phyloP scores from a whole-genome alignment of 2,329 filamentous ascomycete species.

The Hypoxylon sp. region DNA sequence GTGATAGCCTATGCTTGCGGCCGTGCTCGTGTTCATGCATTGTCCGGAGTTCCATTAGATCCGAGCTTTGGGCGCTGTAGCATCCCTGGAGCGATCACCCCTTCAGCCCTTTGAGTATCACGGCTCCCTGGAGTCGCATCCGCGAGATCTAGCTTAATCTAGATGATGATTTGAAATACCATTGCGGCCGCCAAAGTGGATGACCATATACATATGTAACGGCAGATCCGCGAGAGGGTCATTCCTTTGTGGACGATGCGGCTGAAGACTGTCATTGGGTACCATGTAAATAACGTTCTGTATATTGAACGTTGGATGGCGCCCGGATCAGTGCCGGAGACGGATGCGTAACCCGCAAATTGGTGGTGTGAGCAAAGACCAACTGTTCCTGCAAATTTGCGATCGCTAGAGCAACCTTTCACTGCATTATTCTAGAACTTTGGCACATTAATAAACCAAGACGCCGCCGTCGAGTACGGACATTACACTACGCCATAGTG shows the following conservation, averaged over 20 bases:
- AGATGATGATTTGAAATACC: constrained; percentile 14
- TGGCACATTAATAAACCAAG: background rate
- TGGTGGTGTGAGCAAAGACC: constrained; percentile 20
- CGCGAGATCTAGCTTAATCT: constrained; percentile 39
- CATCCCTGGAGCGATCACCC: constrained; percentile 42
- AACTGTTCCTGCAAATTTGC: constrained; percentile 34
- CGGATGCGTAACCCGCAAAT: background rate
- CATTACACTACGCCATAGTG: constrained; percentile 20
- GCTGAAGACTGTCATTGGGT: constrained; percentile 18
- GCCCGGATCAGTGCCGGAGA: constrained; percentile 9
- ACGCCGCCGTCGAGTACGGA: constrained; percentile 17
- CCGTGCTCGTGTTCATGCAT: constrained; percentile 32
- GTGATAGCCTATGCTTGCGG: constrained; percentile 16
- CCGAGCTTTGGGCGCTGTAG: constrained; percentile 19
- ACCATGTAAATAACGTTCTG: background rate
- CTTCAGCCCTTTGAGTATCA: constrained; percentile 16
- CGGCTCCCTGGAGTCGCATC: constrained; percentile 24
- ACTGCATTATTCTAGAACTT: background rate
- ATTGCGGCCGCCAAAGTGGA: constrained; percentile 8
- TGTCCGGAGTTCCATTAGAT: constrained; percentile 31
- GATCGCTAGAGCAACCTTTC: constrained; percentile 16
- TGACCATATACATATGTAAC: constrained; percentile 1
- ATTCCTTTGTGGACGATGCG: constrained; percentile 7
- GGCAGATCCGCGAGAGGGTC: constrained; percentile 16
- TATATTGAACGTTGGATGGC: constrained; percentile 12